Conservation (phyloP, 2,329 filamentous ascomycete species). For the Nemania diffusa region DNA sequence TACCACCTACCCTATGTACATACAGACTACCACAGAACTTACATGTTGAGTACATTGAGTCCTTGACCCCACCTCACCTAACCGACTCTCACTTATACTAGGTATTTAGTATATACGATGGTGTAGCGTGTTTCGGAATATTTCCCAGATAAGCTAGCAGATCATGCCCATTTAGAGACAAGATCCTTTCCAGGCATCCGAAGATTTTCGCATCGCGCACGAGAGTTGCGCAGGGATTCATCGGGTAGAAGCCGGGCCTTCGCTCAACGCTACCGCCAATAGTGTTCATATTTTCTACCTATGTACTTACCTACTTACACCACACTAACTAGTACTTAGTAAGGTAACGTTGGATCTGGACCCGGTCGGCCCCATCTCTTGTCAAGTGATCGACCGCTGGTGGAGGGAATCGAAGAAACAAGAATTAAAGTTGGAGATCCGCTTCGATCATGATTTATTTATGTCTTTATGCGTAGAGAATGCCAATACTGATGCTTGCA, state of each 20-base stretch:
- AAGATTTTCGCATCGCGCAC: not conserved
- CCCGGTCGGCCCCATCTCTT: constrained; percentile 17
- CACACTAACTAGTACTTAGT: not conserved
- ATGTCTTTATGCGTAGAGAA: not conserved
- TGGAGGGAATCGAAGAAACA: not conserved
- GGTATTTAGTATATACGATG: too few species aligned
- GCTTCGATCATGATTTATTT: not conserved
- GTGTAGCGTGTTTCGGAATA: constrained; percentile 26
- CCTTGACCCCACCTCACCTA: too few species aligned
- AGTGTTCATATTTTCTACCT: not conserved
- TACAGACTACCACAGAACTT: too few species aligned
- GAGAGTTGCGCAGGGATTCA: constrained; percentile 18
- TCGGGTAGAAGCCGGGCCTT: constrained; percentile 19
- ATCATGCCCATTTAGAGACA: constrained; percentile 28
- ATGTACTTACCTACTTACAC: too few species aligned
- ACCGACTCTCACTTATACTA: not conserved
- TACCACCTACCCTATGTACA: not conserved
- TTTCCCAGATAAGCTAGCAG: constrained; percentile 24
- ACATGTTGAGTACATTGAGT: not conserved
- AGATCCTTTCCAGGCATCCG: constrained; percentile 1
- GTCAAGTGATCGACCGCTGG: constrained; percentile 9
- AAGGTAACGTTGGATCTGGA: constrained; percentile 13
- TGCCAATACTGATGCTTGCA: not conserved
- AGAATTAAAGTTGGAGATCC: constrained; percentile 3
- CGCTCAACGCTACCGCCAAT: not conserved